phyloP scores from a whole-genome alignment of 257 asterid species.

The Przewalskia tangutica region DNA sequence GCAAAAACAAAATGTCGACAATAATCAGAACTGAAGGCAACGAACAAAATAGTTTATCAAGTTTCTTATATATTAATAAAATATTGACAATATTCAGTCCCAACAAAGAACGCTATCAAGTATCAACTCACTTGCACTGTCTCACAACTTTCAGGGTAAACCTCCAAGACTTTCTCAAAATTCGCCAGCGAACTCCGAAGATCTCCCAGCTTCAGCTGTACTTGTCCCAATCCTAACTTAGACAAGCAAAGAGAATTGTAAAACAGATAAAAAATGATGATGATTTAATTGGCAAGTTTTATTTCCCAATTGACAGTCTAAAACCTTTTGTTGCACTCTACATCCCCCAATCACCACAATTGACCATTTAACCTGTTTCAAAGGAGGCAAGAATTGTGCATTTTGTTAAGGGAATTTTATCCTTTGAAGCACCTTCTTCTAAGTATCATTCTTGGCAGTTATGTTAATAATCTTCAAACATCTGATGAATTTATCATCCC shows the following conservation, averaged over 20 bases:
- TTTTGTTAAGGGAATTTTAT: neutral
- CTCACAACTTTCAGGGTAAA: constrained; percentile 87
- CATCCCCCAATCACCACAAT: neutral
- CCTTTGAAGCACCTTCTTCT: neutral
- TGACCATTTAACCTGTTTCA: neutral
- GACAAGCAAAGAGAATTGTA: constrained; percentile 11
- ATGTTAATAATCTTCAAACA: neutral
- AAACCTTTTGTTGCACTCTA: neutral
- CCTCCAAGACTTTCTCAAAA: constrained; percentile 96
- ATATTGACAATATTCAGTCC: neutral
- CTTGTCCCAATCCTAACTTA: constrained; percentile 86
- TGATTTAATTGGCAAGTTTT: neutral
- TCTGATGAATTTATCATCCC: neutral
- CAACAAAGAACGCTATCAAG: constrained; percentile 1
- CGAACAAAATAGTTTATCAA: neutral
- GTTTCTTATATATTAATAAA: neutral
- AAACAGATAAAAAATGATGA: neutral
- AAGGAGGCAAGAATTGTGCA: neutral
- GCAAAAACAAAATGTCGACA: neutral
- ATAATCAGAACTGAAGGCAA: neutral
- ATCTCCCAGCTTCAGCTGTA: constrained; percentile 63
- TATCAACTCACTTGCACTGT: constrained; percentile 38
- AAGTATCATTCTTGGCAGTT: neutral
- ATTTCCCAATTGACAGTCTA: neutral
- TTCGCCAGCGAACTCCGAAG: constrained; percentile 78